Base-by-base conservation (phyloP, 2,329 filamentous ascomycete genomes). In the Penicillium sp. region DNA sequence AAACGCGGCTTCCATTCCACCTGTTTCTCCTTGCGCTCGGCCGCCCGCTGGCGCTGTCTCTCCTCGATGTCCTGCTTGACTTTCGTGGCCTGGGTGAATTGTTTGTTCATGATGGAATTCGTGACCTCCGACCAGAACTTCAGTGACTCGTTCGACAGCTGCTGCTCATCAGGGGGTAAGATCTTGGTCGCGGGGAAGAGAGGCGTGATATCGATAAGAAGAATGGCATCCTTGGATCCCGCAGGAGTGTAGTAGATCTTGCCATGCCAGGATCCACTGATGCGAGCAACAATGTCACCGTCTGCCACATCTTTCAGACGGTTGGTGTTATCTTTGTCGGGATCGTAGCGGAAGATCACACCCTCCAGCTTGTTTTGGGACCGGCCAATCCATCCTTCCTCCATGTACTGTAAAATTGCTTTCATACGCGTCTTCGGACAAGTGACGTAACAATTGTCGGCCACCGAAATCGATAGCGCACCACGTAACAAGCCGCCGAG, bases 61-160 rank as follows among this genome's bases (percentile, higher is more conserved):
- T 99, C 94, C 72, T 99, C 94, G 10, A 99, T 83, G 64, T 95
- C 90, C 54, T 90, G 84, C 77, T 99, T 99, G 56, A 94, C 76
- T 18, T 82, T 84, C 20, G 94, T 99, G 7, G 94, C 94, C 58
- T 88, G 85, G 38, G 81, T 82, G 72, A 85, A 99, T 68, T 95
- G 90, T 73, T 92, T 95, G 55, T 84, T 76, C 20, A 83, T 72
- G 65, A 99, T 97, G 31, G 92, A 90, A 46, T 89, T 81, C 16
- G 94, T 97, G 40, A 99, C 92, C 22, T 83, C 83, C 30, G 84
- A 81, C 94, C 94, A 99, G 68, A 96, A 88, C 51, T 83, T 85
- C 58, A 94, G 82, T 2, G 89, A 95, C 74, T 99, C 94, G 70
- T 99, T 94, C 49, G 88, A 83, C 2, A 95, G 83, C 71, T 97